Base-by-base conservation (phyloP, 2,329 filamentous ascomycete species). In the Gnomoniopsis sp. region DNA sequence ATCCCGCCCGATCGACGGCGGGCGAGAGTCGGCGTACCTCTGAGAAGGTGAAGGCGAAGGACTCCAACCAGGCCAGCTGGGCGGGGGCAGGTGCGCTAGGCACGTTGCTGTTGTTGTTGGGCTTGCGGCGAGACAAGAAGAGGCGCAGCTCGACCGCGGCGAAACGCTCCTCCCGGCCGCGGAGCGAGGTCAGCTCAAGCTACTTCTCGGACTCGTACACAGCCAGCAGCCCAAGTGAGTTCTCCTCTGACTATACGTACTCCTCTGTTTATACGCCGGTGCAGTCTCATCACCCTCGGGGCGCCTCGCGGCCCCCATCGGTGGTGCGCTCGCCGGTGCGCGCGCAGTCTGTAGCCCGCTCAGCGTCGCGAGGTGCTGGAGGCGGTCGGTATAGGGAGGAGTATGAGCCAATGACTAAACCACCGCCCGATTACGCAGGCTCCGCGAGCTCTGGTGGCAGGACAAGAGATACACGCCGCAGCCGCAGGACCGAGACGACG, bases 171-270 rank as follows among this genome's bases (percentile, higher is more conserved):
- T 59, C 60, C 46, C 51, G 50, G 22, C 33, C 46, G 49, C 70
- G 76, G 58, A 79, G 77, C 74, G 69, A 78, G 66, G 65, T 73
- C 62, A 73, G 74, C 68, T 81, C 82, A 72, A 79, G 74, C 69
- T 80, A 82, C 69, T 84, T 76, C 54, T 79, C 79, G 62, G 79
- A 80, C 67, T 81, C 77, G 53, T 85, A 83, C 70, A 78, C 77
- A 22, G 77, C 75, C 62, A 77, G 72, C 63, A 78, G 71, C 66
- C 78, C 77, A 63, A 82, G 81, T 83, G 74, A 79, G 81, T 82
- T 68, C 64, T 58, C 33, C 46, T 56, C 55, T 36, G 58, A 61
- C 55, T 58, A 56, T 49, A 52, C 55, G 36, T 49, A 62, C 60
- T 59, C 60, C 49, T 59, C 57, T 51, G 60, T 54, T 54, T 57